A percentile compares a stretch with the other conserved stretches of the same genome.
phyloP scores from a whole-genome alignment of 768 basidiomycete genomes.

The Mycena leptocephala region DNA sequence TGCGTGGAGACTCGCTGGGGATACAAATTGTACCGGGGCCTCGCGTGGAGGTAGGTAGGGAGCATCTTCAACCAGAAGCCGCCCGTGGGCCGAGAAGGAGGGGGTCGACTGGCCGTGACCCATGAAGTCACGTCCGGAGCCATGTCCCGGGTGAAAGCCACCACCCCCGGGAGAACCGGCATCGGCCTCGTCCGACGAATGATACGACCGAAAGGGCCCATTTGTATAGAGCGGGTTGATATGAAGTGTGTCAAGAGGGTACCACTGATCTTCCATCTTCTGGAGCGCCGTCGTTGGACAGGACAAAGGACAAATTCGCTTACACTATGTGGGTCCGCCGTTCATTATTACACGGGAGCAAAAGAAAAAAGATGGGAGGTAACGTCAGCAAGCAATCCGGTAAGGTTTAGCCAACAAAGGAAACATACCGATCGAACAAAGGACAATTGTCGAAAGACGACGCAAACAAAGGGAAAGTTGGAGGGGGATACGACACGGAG shows the following conservation, averaged over 20 bases:
- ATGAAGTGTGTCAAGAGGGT: background rate
- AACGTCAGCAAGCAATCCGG: slow-evolving; percentile 31
- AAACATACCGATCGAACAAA: slow-evolving; percentile 24
- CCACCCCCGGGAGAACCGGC: slow-evolving; percentile 22
- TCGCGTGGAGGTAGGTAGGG: slow-evolving; percentile 24
- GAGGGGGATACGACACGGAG: background rate
- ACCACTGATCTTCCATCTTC: slow-evolving; percentile 16
- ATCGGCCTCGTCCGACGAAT: slow-evolving; percentile 26
- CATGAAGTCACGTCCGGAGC: slow-evolving; percentile 1
- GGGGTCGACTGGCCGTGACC: background rate
- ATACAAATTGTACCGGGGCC: background rate
- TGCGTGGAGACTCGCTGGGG: slow-evolving; percentile 2
- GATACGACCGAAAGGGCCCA: slow-evolving; percentile 17
- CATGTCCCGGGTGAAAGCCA: slow-evolving; percentile 5
- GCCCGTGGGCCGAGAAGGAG: slow-evolving; percentile 2
- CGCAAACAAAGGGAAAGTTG: background rate
- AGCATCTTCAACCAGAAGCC: background rate
- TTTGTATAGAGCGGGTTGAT: background rate
- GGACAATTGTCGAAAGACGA: background rate
- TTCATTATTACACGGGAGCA: slow-evolving; percentile 20
- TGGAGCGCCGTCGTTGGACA: slow-evolving; percentile 8
- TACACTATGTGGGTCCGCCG: slow-evolving; percentile 15
- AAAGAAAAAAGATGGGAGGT: slow-evolving; percentile 11
- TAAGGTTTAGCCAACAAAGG: slow-evolving; percentile 21
- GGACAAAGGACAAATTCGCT: slow-evolving; percentile 21